phyloP scores from a whole-genome alignment of 202 grass and related monocot genomes.

The Zoysia matrella region DNA sequence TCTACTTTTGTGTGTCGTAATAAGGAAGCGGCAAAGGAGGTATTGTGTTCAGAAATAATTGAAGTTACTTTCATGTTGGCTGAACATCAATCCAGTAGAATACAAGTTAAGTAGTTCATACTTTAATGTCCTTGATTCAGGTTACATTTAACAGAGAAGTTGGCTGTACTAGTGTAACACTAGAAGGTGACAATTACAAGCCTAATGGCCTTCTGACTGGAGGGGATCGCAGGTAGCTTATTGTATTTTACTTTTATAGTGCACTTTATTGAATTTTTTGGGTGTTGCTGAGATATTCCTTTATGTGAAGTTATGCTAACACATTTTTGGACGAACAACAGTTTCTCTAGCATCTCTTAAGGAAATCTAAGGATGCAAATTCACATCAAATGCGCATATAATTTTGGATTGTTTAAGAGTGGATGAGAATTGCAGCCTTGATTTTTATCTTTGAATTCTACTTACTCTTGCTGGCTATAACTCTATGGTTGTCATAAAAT shows the following conservation, averaged over 20 bases:
- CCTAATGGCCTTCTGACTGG: constrained; percentile 69
- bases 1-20: constrained; percentile 89
- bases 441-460: background rate
- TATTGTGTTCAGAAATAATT: constrained; percentile 41
- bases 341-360: background rate
- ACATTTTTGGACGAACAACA: background rate
- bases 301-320: constrained; percentile 21
- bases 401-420: too few relatives aligned
- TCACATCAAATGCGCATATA: background rate
- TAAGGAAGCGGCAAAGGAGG: constrained; percentile 88
- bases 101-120: constrained; percentile 20
- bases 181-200: constrained; percentile 64
- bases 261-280: background rate
- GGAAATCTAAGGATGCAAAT: constrained; percentile 23
- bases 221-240: constrained; percentile 83
- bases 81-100: constrained; percentile 22
- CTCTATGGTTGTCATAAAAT: constrained; percentile 17
- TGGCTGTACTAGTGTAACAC: constrained; percentile 79
- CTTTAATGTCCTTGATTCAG: constrained; percentile 44
- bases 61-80: constrained; percentile 9
- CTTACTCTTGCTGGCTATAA: constrained; percentile 32
- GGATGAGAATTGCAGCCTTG: too few relatives aligned
- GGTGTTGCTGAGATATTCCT: constrained; percentile 18
- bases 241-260: constrained; percentile 12
- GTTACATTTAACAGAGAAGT: constrained; percentile 77